These are phyloP conservation scores for Alternaria dauci DNA, from an alignment of 2,329 filamentous ascomycete species.

Conservation along the genomic window DNA sequence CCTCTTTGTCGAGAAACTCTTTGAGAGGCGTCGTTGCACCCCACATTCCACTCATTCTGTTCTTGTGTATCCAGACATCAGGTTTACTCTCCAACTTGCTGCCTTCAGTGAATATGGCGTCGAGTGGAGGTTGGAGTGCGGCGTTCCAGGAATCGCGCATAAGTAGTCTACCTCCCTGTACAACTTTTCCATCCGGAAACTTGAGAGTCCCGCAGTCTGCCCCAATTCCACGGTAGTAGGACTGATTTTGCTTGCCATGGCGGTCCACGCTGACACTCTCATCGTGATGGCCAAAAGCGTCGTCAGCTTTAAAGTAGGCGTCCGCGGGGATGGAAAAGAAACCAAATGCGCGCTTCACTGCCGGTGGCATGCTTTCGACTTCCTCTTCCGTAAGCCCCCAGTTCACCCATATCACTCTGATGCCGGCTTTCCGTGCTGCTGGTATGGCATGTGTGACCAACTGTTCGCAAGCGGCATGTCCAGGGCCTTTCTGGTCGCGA, in stretches of 20 bases:
- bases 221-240: constrained; percentile 46
- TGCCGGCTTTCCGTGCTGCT: constrained; percentile 50
- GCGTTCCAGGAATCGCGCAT: constrained; percentile 55
- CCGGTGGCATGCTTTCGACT: constrained; percentile 48
- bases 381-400: constrained; percentile 54
- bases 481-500: constrained; percentile 21
- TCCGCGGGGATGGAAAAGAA: constrained; percentile 36
- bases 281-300: constrained; percentile 17
- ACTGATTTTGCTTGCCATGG: constrained; percentile 31
- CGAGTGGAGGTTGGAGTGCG: constrained; percentile 51
- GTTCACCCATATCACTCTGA: constrained; percentile 54
- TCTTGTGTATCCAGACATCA: constrained; percentile 51
- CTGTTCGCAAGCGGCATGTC: constrained; percentile 40
- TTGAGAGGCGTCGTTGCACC: constrained; percentile 46
- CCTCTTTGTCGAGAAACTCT: constrained; percentile 50
- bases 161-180: constrained; percentile 48
- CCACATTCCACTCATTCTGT: constrained; percentile 55
- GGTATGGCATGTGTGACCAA: constrained; percentile 50
- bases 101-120: constrained; percentile 40
- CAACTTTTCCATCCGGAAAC: constrained; percentile 30
- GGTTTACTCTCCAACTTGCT: constrained; percentile 17
- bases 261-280: constrained; percentile 43
- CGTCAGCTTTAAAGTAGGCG: constrained; percentile 5
- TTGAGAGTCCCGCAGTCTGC: constrained; percentile 31
- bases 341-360: constrained; percentile 51